Evolutionary conservation across 805 yeast genomes (phyloP), one percentile per base, ranked within the genome.

Genomic region (Lachancea lanzarotensis): DNA sequence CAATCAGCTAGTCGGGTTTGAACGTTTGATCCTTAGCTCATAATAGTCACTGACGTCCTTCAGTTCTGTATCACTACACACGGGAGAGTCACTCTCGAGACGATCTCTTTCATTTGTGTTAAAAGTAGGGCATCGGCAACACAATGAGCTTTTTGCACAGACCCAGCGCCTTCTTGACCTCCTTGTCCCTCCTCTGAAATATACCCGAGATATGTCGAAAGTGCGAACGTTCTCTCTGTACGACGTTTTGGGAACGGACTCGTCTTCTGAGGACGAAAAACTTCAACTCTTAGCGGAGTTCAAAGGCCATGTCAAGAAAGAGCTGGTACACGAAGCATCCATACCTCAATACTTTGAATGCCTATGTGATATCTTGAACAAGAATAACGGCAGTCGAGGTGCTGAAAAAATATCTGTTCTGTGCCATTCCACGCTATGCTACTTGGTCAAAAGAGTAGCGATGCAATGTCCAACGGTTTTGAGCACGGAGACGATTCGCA

Each of bases 371-470:
- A 42, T 51, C 2, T 31, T 49, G 35, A 41, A 42, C 22, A 29
- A 13, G 13, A 29, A 5, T 13, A 5, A 13, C 11, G 37, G 39
- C 33, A 16, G 37, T 2, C 18, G 16, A n/a, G 12, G 35, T 3
- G 13, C 35, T 13, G 37, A 35, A 18, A 42, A 19, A 19, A 19
- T 42, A 17, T 35, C 20, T 19, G 16, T 38, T 17, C 33, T 37
- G 9, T 41, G 41, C 0, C 72, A 73, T 47, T 67, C 75, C 1
- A 57, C 75, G 25, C 52, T 73, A 16, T 71, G 75, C 48, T 73
- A 74, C 51, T 52, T 74, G 13, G 62, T 70, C 19, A 71, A 72
- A 47, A 59, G 78, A 9, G 64, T 70, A 7, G 66, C 70, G 19
- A 63, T 66, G 52, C 78, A 65, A 47, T 48, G 58, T 15, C 66